phyloP scores from a whole-genome alignment of 2,329 filamentous ascomycete species.

The Tolypocladium sp. region DNA sequence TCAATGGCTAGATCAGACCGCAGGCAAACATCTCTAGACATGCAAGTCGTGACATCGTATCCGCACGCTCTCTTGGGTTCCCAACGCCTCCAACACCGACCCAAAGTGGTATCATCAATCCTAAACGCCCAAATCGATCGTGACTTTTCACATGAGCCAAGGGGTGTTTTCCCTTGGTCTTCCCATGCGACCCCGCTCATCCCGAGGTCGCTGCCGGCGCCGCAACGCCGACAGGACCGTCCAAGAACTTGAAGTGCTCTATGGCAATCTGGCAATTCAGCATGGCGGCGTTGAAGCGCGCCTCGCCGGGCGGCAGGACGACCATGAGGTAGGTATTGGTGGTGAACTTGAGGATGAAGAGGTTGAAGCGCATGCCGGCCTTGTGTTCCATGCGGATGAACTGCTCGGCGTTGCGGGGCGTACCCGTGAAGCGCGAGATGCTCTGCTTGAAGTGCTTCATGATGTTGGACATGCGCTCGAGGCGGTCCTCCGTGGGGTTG shows the following conservation, averaged over 20 bases:
- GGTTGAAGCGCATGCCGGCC: constrained; percentile 68
- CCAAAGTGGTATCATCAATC: constrained; percentile 4
- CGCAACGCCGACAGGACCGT: constrained; percentile 31
- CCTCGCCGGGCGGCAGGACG: constrained; percentile 82
- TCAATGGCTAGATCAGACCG: background rate
- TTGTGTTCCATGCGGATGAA: constrained; percentile 77
- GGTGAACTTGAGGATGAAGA: constrained; percentile 92
- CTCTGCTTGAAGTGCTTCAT: constrained; percentile 97
- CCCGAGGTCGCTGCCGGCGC: constrained; percentile 14
- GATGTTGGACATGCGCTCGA: constrained; percentile 91
- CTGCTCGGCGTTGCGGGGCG: constrained; percentile 72
- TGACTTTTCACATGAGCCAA: background rate
- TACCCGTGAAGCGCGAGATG: constrained; percentile 65
- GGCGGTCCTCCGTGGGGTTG: constrained; percentile 87
- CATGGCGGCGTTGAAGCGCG: constrained; percentile 81
- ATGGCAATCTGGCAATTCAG: constrained; percentile 84
- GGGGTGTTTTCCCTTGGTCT: background rate
- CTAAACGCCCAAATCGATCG: constrained; percentile 2
- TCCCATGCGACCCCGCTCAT: background rate
- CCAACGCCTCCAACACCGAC: background rate
- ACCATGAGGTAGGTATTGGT: constrained; percentile 97
- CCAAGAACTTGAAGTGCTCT: constrained; percentile 65
- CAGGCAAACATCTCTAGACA: background rate
- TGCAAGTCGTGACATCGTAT: background rate
- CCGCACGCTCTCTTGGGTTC: background rate